Evolutionary conservation across 257 asterid species (phyloP).

Genomic region (Capsicum rhomboideum): DNA sequence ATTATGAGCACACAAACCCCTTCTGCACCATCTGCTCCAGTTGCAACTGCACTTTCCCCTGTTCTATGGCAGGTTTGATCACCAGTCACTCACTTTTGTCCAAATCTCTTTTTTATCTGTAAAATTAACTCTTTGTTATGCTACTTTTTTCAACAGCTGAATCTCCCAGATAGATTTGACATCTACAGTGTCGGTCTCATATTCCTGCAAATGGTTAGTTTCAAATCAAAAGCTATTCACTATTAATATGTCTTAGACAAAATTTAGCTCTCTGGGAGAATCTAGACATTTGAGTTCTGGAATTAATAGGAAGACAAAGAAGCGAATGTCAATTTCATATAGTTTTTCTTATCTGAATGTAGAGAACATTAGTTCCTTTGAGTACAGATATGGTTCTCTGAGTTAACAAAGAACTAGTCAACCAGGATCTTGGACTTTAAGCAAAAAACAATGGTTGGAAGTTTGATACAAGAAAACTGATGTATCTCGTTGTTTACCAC

Average conservation of each 20-base stretch:
- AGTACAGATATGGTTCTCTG: background rate
- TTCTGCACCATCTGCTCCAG: conserved; percentile 94
- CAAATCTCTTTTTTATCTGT: background rate
- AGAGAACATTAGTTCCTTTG: background rate
- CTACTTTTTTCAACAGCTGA: conserved; percentile 47
- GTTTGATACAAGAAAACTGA: background rate
- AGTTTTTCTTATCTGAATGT: background rate
- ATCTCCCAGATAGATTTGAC: conserved; percentile 87
- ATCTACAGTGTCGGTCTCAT: conserved; percentile 84
- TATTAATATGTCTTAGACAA: background rate
- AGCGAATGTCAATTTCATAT: background rate
- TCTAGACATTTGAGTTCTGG: background rate
- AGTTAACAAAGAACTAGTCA: background rate
- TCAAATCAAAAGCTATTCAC: background rate
- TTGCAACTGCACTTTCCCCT: conserved; percentile 94
- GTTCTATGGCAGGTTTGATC: conserved; percentile 85
- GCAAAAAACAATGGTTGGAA: background rate
- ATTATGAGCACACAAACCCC: conserved; percentile 99
- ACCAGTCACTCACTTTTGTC: background rate
- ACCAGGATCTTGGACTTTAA: background rate
- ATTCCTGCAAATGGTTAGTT: conserved; percentile 82
- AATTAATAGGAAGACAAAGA: background rate
- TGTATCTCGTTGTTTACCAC: background rate
- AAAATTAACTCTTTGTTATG: background rate
- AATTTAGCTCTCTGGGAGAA: background rate